Evolutionary conservation across 768 basidiomycete genomes (phyloP).

Genomic region (Russula brevipes): DNA sequence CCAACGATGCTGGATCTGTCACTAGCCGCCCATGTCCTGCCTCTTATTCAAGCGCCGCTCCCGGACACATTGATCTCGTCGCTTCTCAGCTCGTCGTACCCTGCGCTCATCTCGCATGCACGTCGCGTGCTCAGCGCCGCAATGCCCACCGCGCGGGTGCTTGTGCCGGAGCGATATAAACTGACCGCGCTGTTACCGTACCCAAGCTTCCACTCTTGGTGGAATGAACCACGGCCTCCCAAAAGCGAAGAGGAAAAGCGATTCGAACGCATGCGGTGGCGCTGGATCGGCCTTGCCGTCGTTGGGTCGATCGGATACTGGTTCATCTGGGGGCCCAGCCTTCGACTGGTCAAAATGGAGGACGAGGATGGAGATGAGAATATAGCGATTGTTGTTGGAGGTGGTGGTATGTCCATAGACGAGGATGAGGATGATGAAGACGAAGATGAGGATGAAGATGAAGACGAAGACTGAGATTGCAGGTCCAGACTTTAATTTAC

Average conservation of each 20-base stretch:
- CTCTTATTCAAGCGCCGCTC: slow-evolving; percentile 53
- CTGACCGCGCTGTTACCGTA: slow-evolving; percentile 29
- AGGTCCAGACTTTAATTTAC: too few relatives aligned
- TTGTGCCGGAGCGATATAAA: slow-evolving; percentile 35
- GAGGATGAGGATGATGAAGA: slow-evolving; percentile 24
- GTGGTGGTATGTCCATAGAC: background rate
- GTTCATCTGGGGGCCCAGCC: slow-evolving; percentile 12
- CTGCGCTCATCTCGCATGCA: slow-evolving; percentile 54
- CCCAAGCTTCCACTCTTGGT: slow-evolving; percentile 31
- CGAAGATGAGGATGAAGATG: slow-evolving; percentile 1
- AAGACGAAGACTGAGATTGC: background rate
- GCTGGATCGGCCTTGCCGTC: slow-evolving; percentile 45
- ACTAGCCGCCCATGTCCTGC: slow-evolving; percentile 62
- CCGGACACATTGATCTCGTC: slow-evolving; percentile 55
- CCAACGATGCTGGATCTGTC: slow-evolving; percentile 59
- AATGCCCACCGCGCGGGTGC: slow-evolving; percentile 26
- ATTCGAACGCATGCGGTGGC: slow-evolving; percentile 48
- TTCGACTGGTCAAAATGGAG: background rate
- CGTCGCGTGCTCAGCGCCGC: slow-evolving; percentile 41
- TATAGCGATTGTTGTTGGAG: slow-evolving; percentile 13
- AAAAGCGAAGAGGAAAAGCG: slow-evolving; percentile 42
- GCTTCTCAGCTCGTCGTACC: slow-evolving; percentile 52
- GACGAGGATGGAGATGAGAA: slow-evolving; percentile 13
- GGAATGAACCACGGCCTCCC: slow-evolving; percentile 24
- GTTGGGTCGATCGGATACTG: slow-evolving; percentile 39